Evolutionary conservation across 768 basidiomycete species (phyloP).

Genomic region (Coprinellus micaceus): DNA sequence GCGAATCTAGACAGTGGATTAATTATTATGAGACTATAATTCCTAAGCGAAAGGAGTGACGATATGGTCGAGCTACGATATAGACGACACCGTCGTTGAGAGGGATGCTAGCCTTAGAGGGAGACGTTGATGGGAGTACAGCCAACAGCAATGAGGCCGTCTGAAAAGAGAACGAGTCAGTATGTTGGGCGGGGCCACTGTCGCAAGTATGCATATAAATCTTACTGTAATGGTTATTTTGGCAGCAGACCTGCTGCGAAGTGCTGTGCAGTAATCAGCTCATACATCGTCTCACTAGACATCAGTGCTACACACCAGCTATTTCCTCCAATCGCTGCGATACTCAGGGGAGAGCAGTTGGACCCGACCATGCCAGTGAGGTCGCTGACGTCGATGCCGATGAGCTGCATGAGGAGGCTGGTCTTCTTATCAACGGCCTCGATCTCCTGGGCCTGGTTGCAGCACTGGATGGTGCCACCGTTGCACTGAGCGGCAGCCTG

Average conservation of each 20-base stretch:
- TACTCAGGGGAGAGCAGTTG: constrained; percentile 22
- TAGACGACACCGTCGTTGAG: too few species aligned
- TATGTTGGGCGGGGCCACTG: too few species aligned
- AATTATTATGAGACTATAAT: too few species aligned
- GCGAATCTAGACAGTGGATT: too few species aligned
- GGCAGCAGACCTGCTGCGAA: constrained; percentile 25
- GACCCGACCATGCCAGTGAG: constrained; percentile 18
- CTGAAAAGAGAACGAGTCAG: constrained; percentile 9
- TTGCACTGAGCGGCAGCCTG: constrained; percentile 3
- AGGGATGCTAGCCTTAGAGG: constrained; percentile 12
- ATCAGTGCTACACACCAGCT: constrained; percentile 12
- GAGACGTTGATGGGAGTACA: constrained; percentile 28
- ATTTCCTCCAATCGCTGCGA: constrained; percentile 17
- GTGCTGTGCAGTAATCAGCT: not conserved
- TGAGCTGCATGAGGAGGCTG: constrained; percentile 10
- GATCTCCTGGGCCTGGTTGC: not conserved
- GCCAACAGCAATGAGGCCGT: constrained; percentile 23
- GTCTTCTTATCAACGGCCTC: not conserved
- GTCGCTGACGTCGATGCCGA: constrained; percentile 2
- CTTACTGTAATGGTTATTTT: constrained; percentile 23
- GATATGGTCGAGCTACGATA: too few species aligned
- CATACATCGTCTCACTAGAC: too few species aligned
- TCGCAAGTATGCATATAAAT: not conserved
- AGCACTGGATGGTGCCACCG: constrained; percentile 6
- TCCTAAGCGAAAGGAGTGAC: too few species aligned